Evolutionary conservation across 2,329 filamentous ascomycete genomes (phyloP).

Genomic region (Colletotrichum phormii): DNA sequence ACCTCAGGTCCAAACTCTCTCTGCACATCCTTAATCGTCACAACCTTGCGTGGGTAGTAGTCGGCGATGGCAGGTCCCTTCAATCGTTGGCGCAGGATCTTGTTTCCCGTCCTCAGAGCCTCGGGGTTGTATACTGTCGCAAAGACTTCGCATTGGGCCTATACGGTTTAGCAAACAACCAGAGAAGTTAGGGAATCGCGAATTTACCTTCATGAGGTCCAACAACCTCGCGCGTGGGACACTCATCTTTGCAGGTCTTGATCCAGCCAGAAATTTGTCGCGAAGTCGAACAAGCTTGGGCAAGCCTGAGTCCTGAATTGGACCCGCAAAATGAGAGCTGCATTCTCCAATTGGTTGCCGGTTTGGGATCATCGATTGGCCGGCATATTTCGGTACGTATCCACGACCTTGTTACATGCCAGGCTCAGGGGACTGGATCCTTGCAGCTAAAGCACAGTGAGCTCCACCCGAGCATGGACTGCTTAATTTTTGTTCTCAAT

Average conservation of each 20-base stretch:
- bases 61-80: slow-evolving; percentile 84
- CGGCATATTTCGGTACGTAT: background rate
- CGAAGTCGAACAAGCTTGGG: slow-evolving; percentile 16
- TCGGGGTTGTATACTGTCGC: slow-evolving; percentile 91
- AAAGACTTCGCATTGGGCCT: slow-evolving; percentile 95
- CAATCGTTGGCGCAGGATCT: slow-evolving; percentile 88
- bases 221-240: slow-evolving; percentile 71
- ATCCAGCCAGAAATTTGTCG: slow-evolving; percentile 30
- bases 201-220: slow-evolving; percentile 81
- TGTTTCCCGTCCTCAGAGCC: slow-evolving; percentile 85
- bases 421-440: background rate
- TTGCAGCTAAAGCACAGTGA: background rate
- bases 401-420: too few relatives aligned
- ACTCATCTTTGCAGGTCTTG: slow-evolving; percentile 63
- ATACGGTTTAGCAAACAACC: slow-evolving; percentile 14
- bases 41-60: slow-evolving; percentile 87
- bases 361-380: slow-evolving; percentile 23
- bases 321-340: background rate
- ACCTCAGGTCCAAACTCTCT: slow-evolving; percentile 75
- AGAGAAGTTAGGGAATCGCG: background rate
- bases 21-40: slow-evolving; percentile 79
- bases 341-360: background rate
- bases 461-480: background rate
- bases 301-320: slow-evolving; percentile 4
- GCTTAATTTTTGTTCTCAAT: background rate